phyloP scores from a whole-genome alignment of 164 flowering plant species.

The Piper longum region DNA sequence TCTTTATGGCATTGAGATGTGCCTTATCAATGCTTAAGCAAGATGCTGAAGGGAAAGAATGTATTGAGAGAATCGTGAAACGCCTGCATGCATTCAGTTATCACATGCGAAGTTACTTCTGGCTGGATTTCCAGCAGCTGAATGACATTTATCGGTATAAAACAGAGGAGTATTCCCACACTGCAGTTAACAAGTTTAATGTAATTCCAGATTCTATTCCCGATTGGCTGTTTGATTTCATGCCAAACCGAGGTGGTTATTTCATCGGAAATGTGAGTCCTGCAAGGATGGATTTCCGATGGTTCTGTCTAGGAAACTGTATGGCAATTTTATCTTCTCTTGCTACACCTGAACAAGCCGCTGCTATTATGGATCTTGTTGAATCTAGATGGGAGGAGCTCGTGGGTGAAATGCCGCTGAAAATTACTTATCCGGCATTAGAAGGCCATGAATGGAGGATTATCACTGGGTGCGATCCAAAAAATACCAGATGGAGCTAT shows the following conservation, averaged over 20 bases:
- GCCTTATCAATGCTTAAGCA: conserved; percentile 20
- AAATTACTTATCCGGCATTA: conserved; percentile 21
- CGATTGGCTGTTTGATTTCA: conserved; percentile 28
- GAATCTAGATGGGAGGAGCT: conserved; percentile 27
- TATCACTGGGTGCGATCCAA: conserved; percentile 27
- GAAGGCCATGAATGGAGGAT: conserved; percentile 29
- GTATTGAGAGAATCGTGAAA: conserved; percentile 17
- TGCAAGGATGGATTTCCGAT: conserved; percentile 29
- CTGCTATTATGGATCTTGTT: conserved; percentile 29
- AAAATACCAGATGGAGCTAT: conserved; percentile 30
- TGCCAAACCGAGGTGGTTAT: conserved; percentile 26
- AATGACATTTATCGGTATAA: conserved; percentile 28
- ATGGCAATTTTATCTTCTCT: conserved; percentile 25
- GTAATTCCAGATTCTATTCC: conserved; percentile 30
- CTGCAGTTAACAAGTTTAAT: conserved; percentile 27
- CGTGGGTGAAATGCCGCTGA: conserved; percentile 28
- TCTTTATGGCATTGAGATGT: conserved; percentile 27
- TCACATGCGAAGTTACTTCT: conserved; percentile 26
- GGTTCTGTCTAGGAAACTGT: conserved; percentile 27
- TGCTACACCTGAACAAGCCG: conserved; percentile 27
- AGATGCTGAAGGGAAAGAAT: conserved; percentile 25
- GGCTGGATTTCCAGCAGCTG: conserved; percentile 27
- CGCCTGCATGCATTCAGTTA: conserved; percentile 22
- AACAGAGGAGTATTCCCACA: conserved; percentile 29
- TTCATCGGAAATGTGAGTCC: conserved; percentile 31